phyloP scores from a whole-genome alignment of 805 yeast genomes.

The Ogataea wickerhamii region DNA sequence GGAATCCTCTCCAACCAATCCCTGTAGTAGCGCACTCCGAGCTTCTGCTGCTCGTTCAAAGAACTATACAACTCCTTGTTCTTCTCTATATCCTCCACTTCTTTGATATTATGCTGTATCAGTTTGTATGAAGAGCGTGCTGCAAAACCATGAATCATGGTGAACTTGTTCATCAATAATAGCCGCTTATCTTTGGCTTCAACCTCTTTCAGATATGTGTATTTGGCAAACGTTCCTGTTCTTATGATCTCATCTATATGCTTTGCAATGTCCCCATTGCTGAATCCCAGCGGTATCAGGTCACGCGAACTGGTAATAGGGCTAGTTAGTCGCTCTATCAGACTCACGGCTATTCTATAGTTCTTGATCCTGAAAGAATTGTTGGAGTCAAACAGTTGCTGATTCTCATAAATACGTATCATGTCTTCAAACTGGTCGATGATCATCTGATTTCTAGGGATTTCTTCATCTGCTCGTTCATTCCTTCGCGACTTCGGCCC shows the following conservation, averaged over 20 bases:
- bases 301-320: constrained; percentile 35
- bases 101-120: constrained; percentile 34
- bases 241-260: constrained; percentile 45
- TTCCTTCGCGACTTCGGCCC: constrained; percentile 1
- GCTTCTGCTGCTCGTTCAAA: constrained; percentile 26
- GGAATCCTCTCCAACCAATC: constrained; percentile 47
- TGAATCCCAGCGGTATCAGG: constrained; percentile 37
- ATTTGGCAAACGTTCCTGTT: constrained; percentile 33
- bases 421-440: constrained; percentile 31
- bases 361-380: constrained; percentile 17
- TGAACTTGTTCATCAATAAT: constrained; percentile 31
- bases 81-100: constrained; percentile 36
- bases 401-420: constrained; percentile 26
- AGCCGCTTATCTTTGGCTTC: constrained; percentile 22
- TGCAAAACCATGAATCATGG: constrained; percentile 50
- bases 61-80: constrained; percentile 9
- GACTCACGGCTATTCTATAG: constrained; percentile 42
- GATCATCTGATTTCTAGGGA: constrained; percentile 27
- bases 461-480: constrained; percentile 1
- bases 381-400: constrained; percentile 17
- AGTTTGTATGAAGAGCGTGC: constrained; percentile 37
- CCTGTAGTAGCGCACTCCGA: constrained; percentile 44
- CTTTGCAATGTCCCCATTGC: constrained; percentile 39
- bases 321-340: constrained; percentile 27
- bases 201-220: constrained; percentile 10